These are phyloP conservation scores for Penicillium sp. DNA, from an alignment of 2,329 filamentous ascomycete genomes.

Conservation along the genomic window DNA sequence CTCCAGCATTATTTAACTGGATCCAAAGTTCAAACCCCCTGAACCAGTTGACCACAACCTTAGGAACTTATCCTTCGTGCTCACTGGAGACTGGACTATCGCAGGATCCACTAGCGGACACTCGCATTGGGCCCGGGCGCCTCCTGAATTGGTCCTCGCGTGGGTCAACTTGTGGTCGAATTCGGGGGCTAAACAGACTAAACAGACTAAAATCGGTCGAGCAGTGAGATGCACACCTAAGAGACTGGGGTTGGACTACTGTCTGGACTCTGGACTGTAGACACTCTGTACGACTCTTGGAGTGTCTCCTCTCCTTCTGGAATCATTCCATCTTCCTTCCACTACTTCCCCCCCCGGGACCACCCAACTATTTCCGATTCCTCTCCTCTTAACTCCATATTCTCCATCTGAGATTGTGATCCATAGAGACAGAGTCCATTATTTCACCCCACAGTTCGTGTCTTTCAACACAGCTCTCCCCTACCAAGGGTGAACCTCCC, in stretches of 20 bases:
- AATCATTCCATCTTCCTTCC: constrained; percentile 1
- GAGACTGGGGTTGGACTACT: constrained; percentile 2
- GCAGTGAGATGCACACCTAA: constrained; percentile 10
- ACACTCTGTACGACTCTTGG: constrained; percentile 1
- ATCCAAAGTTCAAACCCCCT: constrained; percentile 15
- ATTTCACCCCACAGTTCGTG: background rate
- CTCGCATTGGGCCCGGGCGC: constrained; percentile 3
- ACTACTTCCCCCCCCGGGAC: background rate
- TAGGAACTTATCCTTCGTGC: constrained; percentile 27
- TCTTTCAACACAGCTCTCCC: background rate
- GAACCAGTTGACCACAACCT: constrained; percentile 13
- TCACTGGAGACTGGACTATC: constrained; percentile 20
- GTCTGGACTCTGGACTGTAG: background rate
- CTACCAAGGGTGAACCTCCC: background rate
- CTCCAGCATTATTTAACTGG: too few species aligned
- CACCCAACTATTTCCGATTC: background rate
- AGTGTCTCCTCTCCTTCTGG: constrained; percentile 9
- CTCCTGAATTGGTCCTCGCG: constrained; percentile 12
- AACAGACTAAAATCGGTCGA: too few species aligned
- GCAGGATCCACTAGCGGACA: constrained; percentile 27
- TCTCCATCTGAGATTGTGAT: background rate
- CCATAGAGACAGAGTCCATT: background rate
- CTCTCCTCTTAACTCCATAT: background rate
- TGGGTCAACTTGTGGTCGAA: constrained; percentile 1
- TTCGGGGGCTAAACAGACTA: too few species aligned